Percentiles rank a stretch among this genome's conserved stretches.
These are phyloP conservation scores for Cardamine occulta DNA, from an alignment of 345 rosid genomes.

Conservation along the genomic window DNA sequence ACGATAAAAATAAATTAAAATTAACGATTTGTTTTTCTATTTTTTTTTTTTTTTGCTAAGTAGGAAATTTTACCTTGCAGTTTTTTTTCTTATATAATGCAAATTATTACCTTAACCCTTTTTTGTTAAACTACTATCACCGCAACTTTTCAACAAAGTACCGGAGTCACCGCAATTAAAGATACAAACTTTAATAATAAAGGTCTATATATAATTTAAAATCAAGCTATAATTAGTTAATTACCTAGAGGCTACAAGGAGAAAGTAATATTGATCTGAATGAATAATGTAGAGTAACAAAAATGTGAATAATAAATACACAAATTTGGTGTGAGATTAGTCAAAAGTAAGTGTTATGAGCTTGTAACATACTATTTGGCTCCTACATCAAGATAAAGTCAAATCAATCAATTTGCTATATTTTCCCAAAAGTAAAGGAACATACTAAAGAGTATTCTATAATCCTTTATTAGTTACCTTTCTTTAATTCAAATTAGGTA, in stretches of 20 bases:
- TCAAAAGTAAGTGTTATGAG: constrained; percentile 38
- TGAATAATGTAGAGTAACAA: constrained; percentile 2
- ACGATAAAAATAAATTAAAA: no score
- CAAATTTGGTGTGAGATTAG: constrained; percentile 36
- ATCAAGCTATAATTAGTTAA: not conserved
- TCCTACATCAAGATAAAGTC: constrained; percentile 38
- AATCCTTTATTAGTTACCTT: not conserved
- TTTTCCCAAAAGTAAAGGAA: constrained; percentile 23
- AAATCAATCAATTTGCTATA: constrained; percentile 33
- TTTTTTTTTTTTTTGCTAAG: not conserved
- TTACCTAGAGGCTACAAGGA: constrained; percentile 21
- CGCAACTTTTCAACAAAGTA: constrained; percentile 14
- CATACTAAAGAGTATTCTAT: constrained; percentile 22
- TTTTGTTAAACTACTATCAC: not conserved
- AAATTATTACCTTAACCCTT: not conserved
- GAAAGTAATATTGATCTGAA: constrained; percentile 4
- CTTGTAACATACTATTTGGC: constrained; percentile 28
- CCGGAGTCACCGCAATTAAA: constrained; percentile 7
- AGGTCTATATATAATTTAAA: constrained; percentile 19
- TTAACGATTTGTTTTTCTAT: not conserved
- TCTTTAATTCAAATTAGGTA: constrained; percentile 16
- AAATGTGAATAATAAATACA: constrained; percentile 32
- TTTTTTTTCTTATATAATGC: not conserved
- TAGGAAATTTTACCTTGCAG: not conserved
- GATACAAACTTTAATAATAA: constrained; percentile 24